A percentile compares a stretch with the other conserved stretches of the same genome.
phyloP scores from a whole-genome alignment of 2,329 filamentous ascomycete genomes.

The Lecanicillium sp. region DNA sequence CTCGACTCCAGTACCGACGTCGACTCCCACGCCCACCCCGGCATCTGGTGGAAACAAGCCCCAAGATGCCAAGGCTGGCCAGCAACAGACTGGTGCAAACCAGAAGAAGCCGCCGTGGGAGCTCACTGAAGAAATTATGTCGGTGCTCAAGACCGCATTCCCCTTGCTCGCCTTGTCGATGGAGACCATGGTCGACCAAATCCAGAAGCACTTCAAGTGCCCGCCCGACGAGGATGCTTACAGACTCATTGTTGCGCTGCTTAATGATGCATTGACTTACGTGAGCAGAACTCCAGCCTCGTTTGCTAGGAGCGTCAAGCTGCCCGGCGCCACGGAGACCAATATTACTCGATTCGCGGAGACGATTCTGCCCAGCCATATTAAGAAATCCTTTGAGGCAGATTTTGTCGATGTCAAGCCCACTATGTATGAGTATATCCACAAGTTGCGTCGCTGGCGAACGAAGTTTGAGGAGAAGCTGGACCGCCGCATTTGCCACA shows the following conservation, averaged over 20 bases:
- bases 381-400: constrained; percentile 92
- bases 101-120: constrained; percentile 87
- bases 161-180: constrained; percentile 91
- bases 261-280: constrained; percentile 92
- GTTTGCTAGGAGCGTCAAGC: constrained; percentile 84
- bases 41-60: constrained; percentile 11
- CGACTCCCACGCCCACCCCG: constrained; percentile 16
- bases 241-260: constrained; percentile 87
- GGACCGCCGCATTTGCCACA: constrained; percentile 67
- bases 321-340: constrained; percentile 82
- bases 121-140: constrained; percentile 90
- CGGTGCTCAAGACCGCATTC: constrained; percentile 92
- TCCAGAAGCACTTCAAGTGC: constrained; percentile 98
- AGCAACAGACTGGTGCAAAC: constrained; percentile 15
- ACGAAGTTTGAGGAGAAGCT: constrained; percentile 98
- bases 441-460: constrained; percentile 90
- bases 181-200: constrained; percentile 99
- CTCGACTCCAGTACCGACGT: constrained; percentile 12
- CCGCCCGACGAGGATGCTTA: constrained; percentile 98
- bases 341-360: constrained; percentile 97
- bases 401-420: constrained; percentile 95
- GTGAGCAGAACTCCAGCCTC: constrained; percentile 80
- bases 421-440: constrained; percentile 97
- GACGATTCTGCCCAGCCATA: constrained; percentile 88
- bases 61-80: constrained; percentile 4